Percentiles rank a stretch among this genome's conserved stretches.
phyloP scores from a whole-genome alignment of 805 yeast genomes.

The Blastobotrys peoriensis region DNA sequence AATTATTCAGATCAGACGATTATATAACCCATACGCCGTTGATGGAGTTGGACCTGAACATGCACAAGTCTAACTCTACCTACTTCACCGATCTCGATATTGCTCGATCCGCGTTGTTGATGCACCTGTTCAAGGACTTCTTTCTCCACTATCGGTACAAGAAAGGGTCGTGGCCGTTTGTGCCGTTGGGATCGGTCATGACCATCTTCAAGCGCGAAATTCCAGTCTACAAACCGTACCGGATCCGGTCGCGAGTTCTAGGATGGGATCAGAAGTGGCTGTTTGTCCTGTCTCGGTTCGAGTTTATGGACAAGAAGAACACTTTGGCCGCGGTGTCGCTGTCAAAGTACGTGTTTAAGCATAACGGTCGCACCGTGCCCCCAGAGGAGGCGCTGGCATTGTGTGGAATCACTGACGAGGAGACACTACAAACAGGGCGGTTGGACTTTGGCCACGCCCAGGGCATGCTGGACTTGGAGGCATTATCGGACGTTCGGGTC shows the following conservation, averaged over 20 bases:
- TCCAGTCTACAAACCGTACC: conserved; percentile 54
- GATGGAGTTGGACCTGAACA: conserved; percentile 76
- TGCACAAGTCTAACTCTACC: conserved; percentile 84
- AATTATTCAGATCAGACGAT: conserved; percentile 4
- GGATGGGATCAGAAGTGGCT: conserved; percentile 91
- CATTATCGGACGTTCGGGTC: conserved; percentile 6
- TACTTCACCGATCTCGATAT: conserved; percentile 79
- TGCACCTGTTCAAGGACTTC: conserved; percentile 50
- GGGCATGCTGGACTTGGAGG: conserved; percentile 21
- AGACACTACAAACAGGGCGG: conserved; percentile 22
- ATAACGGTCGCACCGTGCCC: conserved; percentile 64
- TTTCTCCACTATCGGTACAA: conserved; percentile 41
- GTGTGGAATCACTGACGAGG: conserved; percentile 45
- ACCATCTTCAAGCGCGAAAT: conserved; percentile 69
- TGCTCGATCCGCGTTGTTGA: conserved; percentile 60
- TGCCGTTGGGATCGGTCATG: conserved; percentile 72
- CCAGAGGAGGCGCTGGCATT: conserved; percentile 55
- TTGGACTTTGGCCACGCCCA: conserved; percentile 24
- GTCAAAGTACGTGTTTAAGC: conserved; percentile 77
- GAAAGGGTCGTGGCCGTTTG: conserved; percentile 43
- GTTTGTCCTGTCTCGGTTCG: conserved; percentile 61
- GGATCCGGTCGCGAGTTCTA: conserved; percentile 51
- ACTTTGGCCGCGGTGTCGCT: conserved; percentile 52
- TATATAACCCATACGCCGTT: conserved; percentile 28
- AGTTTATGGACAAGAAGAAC: conserved; percentile 32